phyloP scores from a whole-genome alignment of 2,329 filamentous ascomycete species.

The Ambrosiella beaveri region DNA sequence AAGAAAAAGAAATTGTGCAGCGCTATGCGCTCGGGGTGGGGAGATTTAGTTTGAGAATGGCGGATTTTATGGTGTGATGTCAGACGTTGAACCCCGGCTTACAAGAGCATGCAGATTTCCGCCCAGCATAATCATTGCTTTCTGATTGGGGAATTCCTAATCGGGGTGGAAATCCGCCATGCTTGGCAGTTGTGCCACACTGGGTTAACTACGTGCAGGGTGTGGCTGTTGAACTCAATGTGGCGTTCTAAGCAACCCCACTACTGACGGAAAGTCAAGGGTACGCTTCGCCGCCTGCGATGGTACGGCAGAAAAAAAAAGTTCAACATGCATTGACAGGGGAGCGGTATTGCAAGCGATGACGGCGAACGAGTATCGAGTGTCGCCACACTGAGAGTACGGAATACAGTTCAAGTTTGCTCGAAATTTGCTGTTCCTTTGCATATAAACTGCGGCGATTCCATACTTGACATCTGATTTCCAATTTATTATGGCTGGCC shows the following conservation, averaged over 20 bases:
- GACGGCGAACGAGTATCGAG: neutral
- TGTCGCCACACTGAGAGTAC: neutral
- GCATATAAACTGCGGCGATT: neutral
- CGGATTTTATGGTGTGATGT: neutral
- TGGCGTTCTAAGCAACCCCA: conserved; percentile 7
- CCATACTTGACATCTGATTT: conserved; percentile 1
- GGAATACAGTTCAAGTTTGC: neutral
- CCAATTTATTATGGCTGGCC: conserved; percentile 32
- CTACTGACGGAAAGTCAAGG: neutral
- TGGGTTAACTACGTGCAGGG: neutral
- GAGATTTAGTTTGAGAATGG: neutral
- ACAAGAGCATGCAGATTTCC: neutral
- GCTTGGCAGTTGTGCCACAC: conserved; percentile 1
- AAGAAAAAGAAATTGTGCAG: neutral
- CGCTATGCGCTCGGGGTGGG: neutral
- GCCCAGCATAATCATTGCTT: conserved; percentile 4
- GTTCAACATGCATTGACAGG: conserved; percentile 2
- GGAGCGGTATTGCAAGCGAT: neutral
- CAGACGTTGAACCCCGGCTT: neutral
- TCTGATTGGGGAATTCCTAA: conserved; percentile 9
- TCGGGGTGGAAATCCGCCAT: neutral
- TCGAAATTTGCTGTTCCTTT: neutral
- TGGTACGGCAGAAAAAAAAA: conserved; percentile 15
- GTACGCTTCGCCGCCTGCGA: conserved; percentile 10
- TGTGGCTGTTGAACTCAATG: neutral